Evolutionary conservation across 2,329 filamentous ascomycete species (phyloP), one percentile per base, ranked within the genome.

Genomic region (Coniochaeta pulveracea): DNA sequence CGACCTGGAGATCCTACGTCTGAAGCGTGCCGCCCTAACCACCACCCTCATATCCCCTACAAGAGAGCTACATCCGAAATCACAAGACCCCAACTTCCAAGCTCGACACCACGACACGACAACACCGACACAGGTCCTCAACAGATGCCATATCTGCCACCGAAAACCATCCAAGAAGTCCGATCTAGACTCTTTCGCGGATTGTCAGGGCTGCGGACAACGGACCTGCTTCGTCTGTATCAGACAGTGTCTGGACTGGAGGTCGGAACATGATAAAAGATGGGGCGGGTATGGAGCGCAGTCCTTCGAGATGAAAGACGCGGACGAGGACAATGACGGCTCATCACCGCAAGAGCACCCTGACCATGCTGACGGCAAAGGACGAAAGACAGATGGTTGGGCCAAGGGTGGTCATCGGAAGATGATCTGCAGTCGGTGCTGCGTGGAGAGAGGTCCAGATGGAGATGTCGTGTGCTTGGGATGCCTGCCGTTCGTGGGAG

Each of bases 151-250:
- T 54, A 71, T 81, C 41, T 84, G 79, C 60, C 69, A 70, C 45
- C 68, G 75, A 24, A 68, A 69, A 34, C 79, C 79, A 2, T 76
- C 64, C 34, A 73, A 73, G 43, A 79, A 72, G 48, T 65, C 64
- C 6, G 76, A 83, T 36, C 63, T 83, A 19, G 76, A 80, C 50
- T 72, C 69, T 9, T 82, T 75, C 47, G 68, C 74, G 29, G 63
- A 75, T 44, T 84, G 79, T 49, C 58, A 69, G 42, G 65, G 69
- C n/a, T 84, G 79, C 47, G 60, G 64, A 8, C 58, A 69, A 40
- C 63, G 76, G 27, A 72, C 77, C 1, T 84, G 79, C 49, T 82
- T 70, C 46, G 63, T 84, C 12, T 84, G 79, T 49, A 69, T 80
- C 27, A 59, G 79, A 17, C 60, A 72, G 42, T 84, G 79, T 43